A percentile compares a stretch with the other conserved stretches of the same genome.
These are phyloP conservation scores for Lepiota venenata DNA, from an alignment of 768 basidiomycete genomes.

Conservation along the genomic window DNA sequence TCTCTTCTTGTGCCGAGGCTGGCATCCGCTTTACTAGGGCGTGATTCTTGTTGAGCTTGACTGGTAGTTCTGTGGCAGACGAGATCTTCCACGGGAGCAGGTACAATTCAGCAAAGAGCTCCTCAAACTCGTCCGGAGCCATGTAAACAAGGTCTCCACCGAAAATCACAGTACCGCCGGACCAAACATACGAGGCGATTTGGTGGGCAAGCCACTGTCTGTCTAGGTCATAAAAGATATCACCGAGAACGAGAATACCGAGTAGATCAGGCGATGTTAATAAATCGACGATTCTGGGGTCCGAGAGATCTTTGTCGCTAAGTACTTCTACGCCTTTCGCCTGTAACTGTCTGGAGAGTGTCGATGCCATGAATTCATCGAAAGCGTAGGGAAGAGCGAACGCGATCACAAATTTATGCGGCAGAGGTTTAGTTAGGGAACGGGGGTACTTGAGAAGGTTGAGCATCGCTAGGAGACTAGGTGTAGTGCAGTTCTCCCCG, in stretches of 20 bases:
- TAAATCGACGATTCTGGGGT: constrained; percentile 21
- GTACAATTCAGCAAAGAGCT: constrained; percentile 26
- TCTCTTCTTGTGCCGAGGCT: constrained; percentile 19
- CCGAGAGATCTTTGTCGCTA: constrained; percentile 15
- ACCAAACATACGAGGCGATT: constrained; percentile 29
- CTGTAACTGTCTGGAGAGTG: constrained; percentile 19
- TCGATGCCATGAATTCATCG: constrained; percentile 10
- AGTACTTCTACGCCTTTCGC: constrained; percentile 18
- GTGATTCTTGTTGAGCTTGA: constrained; percentile 15
- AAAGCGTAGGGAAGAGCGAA: constrained; percentile 19
- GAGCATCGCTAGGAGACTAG: constrained; percentile 30
- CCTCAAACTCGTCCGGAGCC: constrained; percentile 16
- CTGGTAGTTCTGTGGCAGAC: constrained; percentile 16
- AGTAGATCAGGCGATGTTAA: constrained; percentile 25
- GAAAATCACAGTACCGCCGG: constrained; percentile 35
- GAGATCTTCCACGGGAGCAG: constrained; percentile 30
- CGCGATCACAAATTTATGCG: constrained; percentile 23
- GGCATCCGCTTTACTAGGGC: constrained; percentile 17
- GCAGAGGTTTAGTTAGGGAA: constrained; percentile 11
- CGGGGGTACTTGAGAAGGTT: constrained; percentile 16
- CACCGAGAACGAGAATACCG: constrained; percentile 34
- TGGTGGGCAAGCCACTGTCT: constrained; percentile 24
- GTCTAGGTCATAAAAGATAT: constrained; percentile 20
- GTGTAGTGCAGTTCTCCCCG: constrained; percentile 22
- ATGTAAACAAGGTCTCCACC: constrained; percentile 23